Evolutionary conservation across 2,329 filamentous ascomycete genomes (phyloP), one percentile per base, ranked within the genome.

Genomic region (Fusarium secorum): DNA sequence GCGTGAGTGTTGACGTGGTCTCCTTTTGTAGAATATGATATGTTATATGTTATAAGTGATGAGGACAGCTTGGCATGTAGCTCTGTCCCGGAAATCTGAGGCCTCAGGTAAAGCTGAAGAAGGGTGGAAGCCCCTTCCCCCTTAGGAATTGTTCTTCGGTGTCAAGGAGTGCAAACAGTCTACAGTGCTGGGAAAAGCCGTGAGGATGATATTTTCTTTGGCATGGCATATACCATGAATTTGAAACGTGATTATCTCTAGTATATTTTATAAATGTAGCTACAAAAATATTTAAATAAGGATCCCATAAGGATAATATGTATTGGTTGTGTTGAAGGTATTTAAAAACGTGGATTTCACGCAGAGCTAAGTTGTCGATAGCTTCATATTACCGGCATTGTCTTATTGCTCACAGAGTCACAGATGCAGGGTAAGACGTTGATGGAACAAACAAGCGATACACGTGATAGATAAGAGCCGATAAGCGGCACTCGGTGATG

Each of bases 41-140:
- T 17, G 1, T 52, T 7, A 52, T 2, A 26, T n/a, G 1, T 52
- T 7, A 52, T 2, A 26, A 0, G 1, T 11, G 4, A 1, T n/a
- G 1, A 51, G 9, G 32, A 38, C 18, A 36, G 32, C 13, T 22
- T 52, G 22, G 17, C 45, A 22, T 5, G 7, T 15, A n/a, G 18
- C 18, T 14, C 5, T 17, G 10, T 22, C 14, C 5, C 9, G 10
- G 17, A 6, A 35, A 4, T 9, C 14, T 32, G 28, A 22, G n/a
- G n/a, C 14, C 32, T 48, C 5, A 7, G 13, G 14, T 7, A 4
- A 11, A 11, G 30, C 3, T 4, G 30, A 13, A 30, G 30, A 4
- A 30, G 3, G 30, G 30, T 4, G 11, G 30, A 33, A 14, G 8
- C 9, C 18, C 8, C 3, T 13, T 15, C 4, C 5, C 4, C 4